phyloP scores from a whole-genome alignment of 805 yeast species.

The Ogataea haglerorum region DNA sequence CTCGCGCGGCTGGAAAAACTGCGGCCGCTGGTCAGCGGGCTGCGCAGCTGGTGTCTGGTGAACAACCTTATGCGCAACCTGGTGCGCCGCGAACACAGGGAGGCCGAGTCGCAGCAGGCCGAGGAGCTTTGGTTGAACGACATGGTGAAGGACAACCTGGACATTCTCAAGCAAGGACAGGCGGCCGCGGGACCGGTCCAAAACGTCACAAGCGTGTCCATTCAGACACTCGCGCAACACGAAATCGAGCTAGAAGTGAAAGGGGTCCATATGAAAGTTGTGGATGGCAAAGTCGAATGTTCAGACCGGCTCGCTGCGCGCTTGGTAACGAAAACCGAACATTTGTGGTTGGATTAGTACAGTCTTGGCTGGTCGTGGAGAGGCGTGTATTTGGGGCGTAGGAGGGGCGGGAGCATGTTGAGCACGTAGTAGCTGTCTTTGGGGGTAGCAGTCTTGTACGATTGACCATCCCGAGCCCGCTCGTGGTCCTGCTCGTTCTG shows the following conservation, averaged over 20 bases:
- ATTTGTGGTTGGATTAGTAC: constrained; percentile 7
- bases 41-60: constrained; percentile 30
- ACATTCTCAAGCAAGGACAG: background rate
- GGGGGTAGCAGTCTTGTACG: constrained; percentile 2
- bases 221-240: constrained; percentile 46
- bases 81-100: constrained; percentile 6
- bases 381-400: constrained; percentile 9
- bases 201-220: constrained; percentile 3
- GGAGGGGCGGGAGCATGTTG: constrained; percentile 15
- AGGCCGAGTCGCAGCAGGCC: constrained; percentile 1
- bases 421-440: constrained; percentile 12
- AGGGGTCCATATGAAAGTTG: constrained; percentile 8
- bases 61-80: constrained; percentile 25
- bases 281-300: constrained; percentile 15
- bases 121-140: constrained; percentile 20
- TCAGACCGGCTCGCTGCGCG: constrained; percentile 8
- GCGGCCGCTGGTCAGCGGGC: constrained; percentile 14
- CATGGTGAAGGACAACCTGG: constrained; percentile 19
- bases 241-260: constrained; percentile 14
- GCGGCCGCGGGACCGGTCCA: background rate
- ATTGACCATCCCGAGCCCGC: background rate
- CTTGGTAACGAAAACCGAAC: constrained; percentile 18
- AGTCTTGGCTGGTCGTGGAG: constrained; percentile 4
- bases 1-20: constrained; percentile 21
- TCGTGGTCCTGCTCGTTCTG: constrained; percentile 5